phyloP scores from a whole-genome alignment of 345 rosid species.

The Zanthoxylum bungeanum region DNA sequence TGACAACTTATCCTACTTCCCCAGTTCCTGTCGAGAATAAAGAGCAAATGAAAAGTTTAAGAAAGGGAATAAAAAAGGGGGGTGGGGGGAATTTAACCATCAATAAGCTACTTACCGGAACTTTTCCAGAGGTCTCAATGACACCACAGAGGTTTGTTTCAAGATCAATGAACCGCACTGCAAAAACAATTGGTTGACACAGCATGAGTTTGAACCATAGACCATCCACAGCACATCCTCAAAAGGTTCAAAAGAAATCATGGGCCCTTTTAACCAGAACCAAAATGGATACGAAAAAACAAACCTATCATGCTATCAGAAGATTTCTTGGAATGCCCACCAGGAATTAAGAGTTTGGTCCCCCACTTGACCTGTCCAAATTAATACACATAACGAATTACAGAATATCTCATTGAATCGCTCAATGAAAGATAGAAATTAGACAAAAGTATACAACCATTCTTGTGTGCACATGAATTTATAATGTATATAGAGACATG shows the following conservation, averaged over 20 bases:
- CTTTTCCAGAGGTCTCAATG: constrained; percentile 63
- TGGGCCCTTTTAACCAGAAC: constrained; percentile 6
- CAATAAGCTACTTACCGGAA: constrained; percentile 52
- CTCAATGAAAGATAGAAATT: constrained; percentile 2
- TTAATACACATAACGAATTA: background rate
- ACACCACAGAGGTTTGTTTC: constrained; percentile 59
- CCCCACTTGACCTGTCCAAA: constrained; percentile 84
- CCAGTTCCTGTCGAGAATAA: background rate
- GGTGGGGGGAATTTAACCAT: no score
- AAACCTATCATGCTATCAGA: constrained; percentile 62
- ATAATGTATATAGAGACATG: background rate
- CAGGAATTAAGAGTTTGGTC: constrained; percentile 70
- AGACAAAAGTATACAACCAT: background rate
- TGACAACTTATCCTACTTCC: background rate
- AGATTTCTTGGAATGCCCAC: constrained; percentile 76
- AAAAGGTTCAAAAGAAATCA: constrained; percentile 5
- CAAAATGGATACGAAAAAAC: constrained; percentile 17
- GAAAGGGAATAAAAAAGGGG: background rate
- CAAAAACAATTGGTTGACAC: constrained; percentile 25
- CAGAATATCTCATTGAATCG: constrained; percentile 5
- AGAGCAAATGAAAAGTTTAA: background rate
- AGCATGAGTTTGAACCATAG: constrained; percentile 19
- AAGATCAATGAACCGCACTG: constrained; percentile 75
- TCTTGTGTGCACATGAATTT: background rate
- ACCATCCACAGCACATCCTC: constrained; percentile 1